These are phyloP conservation scores for Hypoxylon sp. DNA, from an alignment of 2,329 filamentous ascomycete species.

Conservation along the genomic window DNA sequence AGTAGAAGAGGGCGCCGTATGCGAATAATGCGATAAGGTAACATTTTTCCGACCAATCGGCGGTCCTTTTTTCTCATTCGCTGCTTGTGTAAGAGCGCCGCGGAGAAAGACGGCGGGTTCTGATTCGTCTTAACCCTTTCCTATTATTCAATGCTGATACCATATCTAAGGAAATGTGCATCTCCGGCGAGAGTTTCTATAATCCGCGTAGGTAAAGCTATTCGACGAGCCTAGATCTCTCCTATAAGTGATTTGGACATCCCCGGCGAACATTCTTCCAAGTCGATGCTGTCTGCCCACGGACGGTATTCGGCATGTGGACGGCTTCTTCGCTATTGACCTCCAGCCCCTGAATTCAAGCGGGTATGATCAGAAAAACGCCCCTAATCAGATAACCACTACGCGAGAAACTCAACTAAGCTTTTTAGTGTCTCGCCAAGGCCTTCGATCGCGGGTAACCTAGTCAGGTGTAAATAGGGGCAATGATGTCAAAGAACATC, in stretches of 20 bases:
- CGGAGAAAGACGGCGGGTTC: slow-evolving; percentile 34
- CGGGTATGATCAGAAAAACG: background rate
- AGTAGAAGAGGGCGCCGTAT: slow-evolving; percentile 2
- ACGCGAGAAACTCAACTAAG: background rate
- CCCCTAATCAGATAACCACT: background rate
- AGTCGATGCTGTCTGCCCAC: background rate
- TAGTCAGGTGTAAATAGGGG: background rate
- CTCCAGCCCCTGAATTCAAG: background rate
- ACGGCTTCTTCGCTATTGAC: background rate
- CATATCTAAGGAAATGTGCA: slow-evolving; percentile 17
- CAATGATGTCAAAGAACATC: background rate
- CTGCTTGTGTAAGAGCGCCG: slow-evolving; percentile 18
- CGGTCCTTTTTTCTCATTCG: background rate
- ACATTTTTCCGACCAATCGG: slow-evolving; percentile 30
- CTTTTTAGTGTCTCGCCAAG: background rate
- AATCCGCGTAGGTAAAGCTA: background rate
- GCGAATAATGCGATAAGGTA: slow-evolving; percentile 29
- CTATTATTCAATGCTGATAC: slow-evolving; percentile 23
- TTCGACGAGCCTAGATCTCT: background rate
- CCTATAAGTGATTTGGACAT: background rate
- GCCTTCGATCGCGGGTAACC: background rate
- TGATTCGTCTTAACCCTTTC: slow-evolving; percentile 14
- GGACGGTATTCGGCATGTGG: slow-evolving; percentile 21
- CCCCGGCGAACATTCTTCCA: background rate
- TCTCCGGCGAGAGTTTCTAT: slow-evolving; percentile 27